Base-by-base conservation (phyloP, 257 asterid species). In the Solanum chmielewskii region DNA sequence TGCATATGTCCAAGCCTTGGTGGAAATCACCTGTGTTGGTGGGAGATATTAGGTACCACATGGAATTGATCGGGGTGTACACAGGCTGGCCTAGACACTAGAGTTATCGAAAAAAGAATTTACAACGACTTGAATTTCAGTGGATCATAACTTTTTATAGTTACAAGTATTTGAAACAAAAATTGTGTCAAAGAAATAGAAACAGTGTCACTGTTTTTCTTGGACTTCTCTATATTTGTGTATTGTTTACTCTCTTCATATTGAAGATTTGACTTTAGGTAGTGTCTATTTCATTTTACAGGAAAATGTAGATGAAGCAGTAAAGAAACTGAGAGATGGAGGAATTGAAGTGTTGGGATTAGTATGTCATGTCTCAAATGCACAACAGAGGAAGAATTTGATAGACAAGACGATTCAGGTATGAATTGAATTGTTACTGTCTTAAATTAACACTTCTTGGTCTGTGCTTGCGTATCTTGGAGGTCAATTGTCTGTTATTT, bases 301-400 rank as follows among this genome's bases (percentile, higher is more conserved):
- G 99, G 92, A 91, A 89, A 96, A 96, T 87, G 99, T 95, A 56
- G 98, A 95, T 83, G 98, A 92, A 86, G 98, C 98, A 15, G 98
- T 93, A 86, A 93, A 92, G 83, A 91, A 88, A 90, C 98, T 96
- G 3, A 94, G 85, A 83, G 90, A 86, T 52, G 66, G 75, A 87
- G 98, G 98, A 85, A 92, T 94, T 87, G 95, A 96, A 88, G 96
- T 71, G 45, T 64, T 87, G 82, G 99, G 99, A 83, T 88, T 95
- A 85, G 98, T 94, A 10, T 96, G 99, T 86, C 99, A 96, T 73
- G 99, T 96, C 42, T 93, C 99, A 23, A 93, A 92, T 91, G 92
- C 92, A 33, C 93, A 93, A 62, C 99, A 96, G 2, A 92, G 98
- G 69, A 94, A 94, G 94, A 92, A 93, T 92, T 89, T 96, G 89